A percentile compares a stretch with the other conserved stretches of the same genome.
These are phyloP conservation scores for Euphrasia confusa DNA, from an alignment of 257 asterid species.

Conservation along the genomic window DNA sequence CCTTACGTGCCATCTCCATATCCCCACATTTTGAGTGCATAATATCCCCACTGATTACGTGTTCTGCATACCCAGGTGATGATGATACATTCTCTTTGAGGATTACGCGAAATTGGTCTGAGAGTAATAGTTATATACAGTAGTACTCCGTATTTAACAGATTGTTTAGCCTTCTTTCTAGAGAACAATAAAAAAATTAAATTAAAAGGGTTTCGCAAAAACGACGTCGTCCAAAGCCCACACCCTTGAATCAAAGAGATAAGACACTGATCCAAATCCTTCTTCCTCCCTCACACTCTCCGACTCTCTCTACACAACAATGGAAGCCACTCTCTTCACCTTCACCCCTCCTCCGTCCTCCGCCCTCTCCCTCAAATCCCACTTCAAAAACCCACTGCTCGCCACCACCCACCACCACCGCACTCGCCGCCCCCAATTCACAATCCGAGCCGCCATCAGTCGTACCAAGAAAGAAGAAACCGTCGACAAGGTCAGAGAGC, in stretches of 20 bases:
- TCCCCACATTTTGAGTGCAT: constrained; percentile 51
- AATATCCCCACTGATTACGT: constrained; percentile 52
- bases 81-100: constrained; percentile 38
- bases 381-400: constrained; percentile 49
- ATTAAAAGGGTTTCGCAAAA: constrained; percentile 18
- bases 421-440: constrained; percentile 18
- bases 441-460: constrained; percentile 71
- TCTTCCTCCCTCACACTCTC: not conserved
- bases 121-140: not conserved
- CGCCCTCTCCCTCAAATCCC: constrained; percentile 58
- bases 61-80: constrained; percentile 37
- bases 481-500: constrained; percentile 61
- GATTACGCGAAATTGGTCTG: constrained; percentile 23
- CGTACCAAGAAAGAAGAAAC: constrained; percentile 89
- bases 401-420: constrained; percentile 23
- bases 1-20: constrained; percentile 47
- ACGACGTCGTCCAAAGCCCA: no score
- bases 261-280: no score
- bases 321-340: constrained; percentile 71
- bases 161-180: no score
- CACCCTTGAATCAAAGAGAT: no score
- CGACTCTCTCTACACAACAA: constrained; percentile 26
- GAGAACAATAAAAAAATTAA: no score
- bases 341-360: constrained; percentile 38
- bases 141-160: no score